Base-by-base conservation (phyloP, 2,329 filamentous ascomycete genomes). In the Xylariaceae sp. region DNA sequence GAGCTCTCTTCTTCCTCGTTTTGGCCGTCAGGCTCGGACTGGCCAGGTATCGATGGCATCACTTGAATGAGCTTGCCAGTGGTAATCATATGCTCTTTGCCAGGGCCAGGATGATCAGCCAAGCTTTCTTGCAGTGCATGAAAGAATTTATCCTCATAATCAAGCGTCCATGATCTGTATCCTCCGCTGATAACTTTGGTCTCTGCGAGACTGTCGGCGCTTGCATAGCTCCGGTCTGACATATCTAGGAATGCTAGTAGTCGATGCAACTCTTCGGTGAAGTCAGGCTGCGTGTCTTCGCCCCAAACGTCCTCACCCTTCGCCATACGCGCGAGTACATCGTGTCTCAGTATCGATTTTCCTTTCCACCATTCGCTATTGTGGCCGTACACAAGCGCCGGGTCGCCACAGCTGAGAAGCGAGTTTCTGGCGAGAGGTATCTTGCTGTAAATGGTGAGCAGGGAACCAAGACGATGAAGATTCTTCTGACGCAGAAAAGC, bases 341-440 rank as follows among this genome's bases (percentile, higher is more conserved):
- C 73, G 2, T 74, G 72, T 37, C 72, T 72, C 3, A 77, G 63
- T 44, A 86, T 85, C 7, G 75, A 69, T 51, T 79, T 75, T 2
- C 85, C 84, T 62, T 77, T 80, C 85, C 85, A 88, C 85, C 85
- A 88, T 60, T 83, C 78, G 10, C 73, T 73, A 63, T 82, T 77
- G 64, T 80, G 76, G 0, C 84, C 83, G 62, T 87, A 87, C 39
- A 73, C 77, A 1, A 72, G 66, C 2, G 77, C 72, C 4, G 76
- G 70, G 2, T 68, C 56, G 1, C 78, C 78, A 8, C 71, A 73
- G 23, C 73, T 69, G 2, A 87, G 74, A 10, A 87, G 73, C 2
- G 80, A 73, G 63, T 86, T 86, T 55, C 84, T 78, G 0, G 77
- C 78, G 0, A 83, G 71, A 1, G 85, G 84, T 23, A 88, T 86